These are phyloP conservation scores for Globisporangium solare DNA, from an alignment of 352 stramenopile genomes.

Conservation along the genomic window DNA sequence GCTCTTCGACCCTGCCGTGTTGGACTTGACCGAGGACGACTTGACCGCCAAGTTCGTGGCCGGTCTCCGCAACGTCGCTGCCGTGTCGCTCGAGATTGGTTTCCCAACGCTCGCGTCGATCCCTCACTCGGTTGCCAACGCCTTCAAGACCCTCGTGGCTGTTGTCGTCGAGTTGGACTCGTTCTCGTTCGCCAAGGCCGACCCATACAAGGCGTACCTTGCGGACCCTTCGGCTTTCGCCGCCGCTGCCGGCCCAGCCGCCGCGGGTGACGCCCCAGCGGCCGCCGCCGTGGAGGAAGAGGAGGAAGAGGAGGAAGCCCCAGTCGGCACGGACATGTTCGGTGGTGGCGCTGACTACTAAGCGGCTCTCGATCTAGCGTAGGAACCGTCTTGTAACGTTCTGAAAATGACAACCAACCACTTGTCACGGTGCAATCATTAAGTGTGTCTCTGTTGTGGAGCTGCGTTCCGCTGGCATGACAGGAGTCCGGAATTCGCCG, in stretches of 20 bases:
- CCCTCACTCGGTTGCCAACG: constrained; percentile 98
- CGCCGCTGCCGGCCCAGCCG: constrained; percentile 77
- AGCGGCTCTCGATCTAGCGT: constrained; percentile 13
- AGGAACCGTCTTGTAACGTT: constrained; percentile 11
- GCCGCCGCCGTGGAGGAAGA: constrained; percentile 59
- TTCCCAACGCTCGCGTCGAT: constrained; percentile 97
- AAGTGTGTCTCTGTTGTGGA: background rate
- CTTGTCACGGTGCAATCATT: constrained; percentile 13
- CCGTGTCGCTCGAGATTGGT: constrained; percentile 93
- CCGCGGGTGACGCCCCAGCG: constrained; percentile 59
- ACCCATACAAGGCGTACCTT: constrained; percentile 96
- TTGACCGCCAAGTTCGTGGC: constrained; percentile 94
- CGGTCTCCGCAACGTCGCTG: constrained; percentile 92
- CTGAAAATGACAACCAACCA: constrained; percentile 9
- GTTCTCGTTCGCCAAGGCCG: constrained; percentile 98
- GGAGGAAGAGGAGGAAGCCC: constrained; percentile 74
- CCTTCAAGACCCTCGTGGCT: constrained; percentile 97
- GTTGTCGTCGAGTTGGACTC: constrained; percentile 93
- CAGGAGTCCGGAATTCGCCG: background rate
- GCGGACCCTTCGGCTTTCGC: constrained; percentile 93
- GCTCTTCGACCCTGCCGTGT: constrained; percentile 97
- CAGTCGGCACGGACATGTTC: constrained; percentile 87
- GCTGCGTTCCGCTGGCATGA: background rate
- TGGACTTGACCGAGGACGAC: constrained; percentile 98
- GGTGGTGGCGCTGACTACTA: constrained; percentile 73